Evolutionary conservation across 2,329 filamentous ascomycete species (phyloP).

Genomic region (Aaosphaeria pasadenensis): DNA sequence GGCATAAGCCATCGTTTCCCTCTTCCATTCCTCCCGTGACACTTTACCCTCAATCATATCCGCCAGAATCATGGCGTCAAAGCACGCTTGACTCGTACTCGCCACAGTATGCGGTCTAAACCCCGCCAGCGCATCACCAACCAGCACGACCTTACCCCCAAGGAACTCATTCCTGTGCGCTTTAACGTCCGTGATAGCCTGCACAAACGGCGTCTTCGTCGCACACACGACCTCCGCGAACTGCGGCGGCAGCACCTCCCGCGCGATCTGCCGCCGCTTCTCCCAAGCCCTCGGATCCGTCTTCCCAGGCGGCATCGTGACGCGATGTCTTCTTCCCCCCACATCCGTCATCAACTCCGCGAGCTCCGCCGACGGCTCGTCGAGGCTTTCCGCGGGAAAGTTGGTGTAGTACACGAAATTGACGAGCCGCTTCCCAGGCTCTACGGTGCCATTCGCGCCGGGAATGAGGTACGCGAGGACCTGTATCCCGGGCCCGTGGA

Average conservation of each 20-base stretch:
- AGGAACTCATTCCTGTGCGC: conserved; percentile 37
- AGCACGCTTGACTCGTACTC: conserved; percentile 48
- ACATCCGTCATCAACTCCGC: conserved; percentile 45
- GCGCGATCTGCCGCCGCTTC: conserved; percentile 31
- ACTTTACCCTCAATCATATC: conserved; percentile 40
- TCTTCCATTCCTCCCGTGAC: conserved; percentile 34
- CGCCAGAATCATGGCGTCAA: conserved; percentile 42
- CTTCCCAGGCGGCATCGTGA: conserved; percentile 44
- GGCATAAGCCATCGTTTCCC: conserved; percentile 35
- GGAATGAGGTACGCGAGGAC: conserved; percentile 47
- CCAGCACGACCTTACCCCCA: conserved; percentile 42
- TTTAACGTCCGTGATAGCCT: conserved; percentile 45
- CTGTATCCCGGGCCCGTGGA: conserved; percentile 35
- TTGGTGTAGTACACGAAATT: conserved; percentile 51
- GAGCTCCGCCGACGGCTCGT: conserved; percentile 38
- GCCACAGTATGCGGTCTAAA: conserved; percentile 48
- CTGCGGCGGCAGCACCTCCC: conserved; percentile 35
- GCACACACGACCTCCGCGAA: conserved; percentile 42
- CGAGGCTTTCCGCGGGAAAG: conserved; percentile 21
- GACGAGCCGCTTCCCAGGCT: conserved; percentile 40
- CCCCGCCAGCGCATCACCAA: conserved; percentile 47
- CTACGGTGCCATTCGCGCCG: conserved; percentile 38
- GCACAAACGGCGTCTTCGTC: conserved; percentile 44
- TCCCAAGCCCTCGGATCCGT: conserved; percentile 40
- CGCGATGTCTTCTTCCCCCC: conserved; percentile 38